Evolutionary conservation across 352 stramenopile genomes (phyloP).

Genomic region (Peronospora tabacina): DNA sequence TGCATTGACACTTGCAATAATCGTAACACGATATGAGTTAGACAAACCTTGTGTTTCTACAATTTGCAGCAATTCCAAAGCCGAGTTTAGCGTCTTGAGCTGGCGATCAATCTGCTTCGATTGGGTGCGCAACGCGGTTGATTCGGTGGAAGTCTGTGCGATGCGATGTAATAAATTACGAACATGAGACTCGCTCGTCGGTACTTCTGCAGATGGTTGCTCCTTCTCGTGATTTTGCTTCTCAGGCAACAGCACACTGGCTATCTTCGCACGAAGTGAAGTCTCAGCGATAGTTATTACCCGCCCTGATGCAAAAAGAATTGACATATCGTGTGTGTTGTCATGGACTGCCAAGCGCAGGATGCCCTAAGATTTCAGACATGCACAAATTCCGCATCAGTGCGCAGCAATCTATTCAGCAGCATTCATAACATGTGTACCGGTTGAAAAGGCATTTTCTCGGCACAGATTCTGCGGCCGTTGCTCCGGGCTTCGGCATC

Average conservation of each 20-base stretch:
- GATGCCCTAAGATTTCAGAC: constrained; percentile 22
- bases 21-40: background rate
- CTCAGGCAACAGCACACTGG: constrained; percentile 13
- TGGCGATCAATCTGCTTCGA: constrained; percentile 36
- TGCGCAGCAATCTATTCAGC: background rate
- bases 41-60: constrained; percentile 20
- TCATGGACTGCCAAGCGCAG: constrained; percentile 23
- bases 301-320: constrained; percentile 34
- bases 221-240: constrained; percentile 1
- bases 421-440: constrained; percentile 14
- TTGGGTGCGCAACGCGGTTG: constrained; percentile 17
- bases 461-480: constrained; percentile 1
- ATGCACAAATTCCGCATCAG: constrained; percentile 4
- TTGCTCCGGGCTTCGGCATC: background rate
- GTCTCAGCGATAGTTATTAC: constrained; percentile 22
- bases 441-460: constrained; percentile 28
- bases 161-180: constrained; percentile 37
- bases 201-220: constrained; percentile 1
- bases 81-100: constrained; percentile 36
- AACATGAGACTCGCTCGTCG: constrained; percentile 22
- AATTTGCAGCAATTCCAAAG: constrained; percentile 33
- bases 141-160: constrained; percentile 29
- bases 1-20: constrained; percentile 1
- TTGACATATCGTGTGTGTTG: constrained; percentile 14
- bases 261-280: constrained; percentile 16